Evolutionary conservation across 2,329 filamentous ascomycete species (phyloP), one percentile per base, ranked within the genome.

Genomic region (Gyromitra esculenta): DNA sequence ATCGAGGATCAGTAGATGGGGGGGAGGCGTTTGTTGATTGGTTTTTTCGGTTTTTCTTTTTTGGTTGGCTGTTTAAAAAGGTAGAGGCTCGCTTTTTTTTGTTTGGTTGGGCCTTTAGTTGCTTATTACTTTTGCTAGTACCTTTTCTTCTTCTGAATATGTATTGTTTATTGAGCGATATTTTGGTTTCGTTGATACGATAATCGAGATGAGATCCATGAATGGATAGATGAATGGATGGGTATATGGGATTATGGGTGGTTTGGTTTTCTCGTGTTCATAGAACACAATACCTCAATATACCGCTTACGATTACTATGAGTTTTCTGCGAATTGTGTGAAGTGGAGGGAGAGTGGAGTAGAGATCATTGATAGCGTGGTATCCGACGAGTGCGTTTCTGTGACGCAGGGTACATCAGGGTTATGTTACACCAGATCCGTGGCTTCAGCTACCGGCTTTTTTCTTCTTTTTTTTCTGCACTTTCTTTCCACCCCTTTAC

Each of bases 1-100:
- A 88, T 92, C 0, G 89, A 93, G 83, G 54, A 39, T 15, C 65
- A 43, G 50, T 76, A 68, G 25, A 52, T 50, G 54, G 50, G 50
- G 9, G 9, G 62, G n/a, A 6, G 62, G 45, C 21, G 9, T 31
- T 54, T 54, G 39, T 37, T 4, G 31, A n/a, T 67, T 35, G 18
- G 21, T 59, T 54, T 56, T 41, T 13, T 21, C 11, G 15, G 54
- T 18, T n/a, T 52, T 50, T 43, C 13, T n/a, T 37, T 41, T 43
- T 43, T 48, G 11, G 9, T 6, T 41, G 56, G 18, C 41, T 43
- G 3, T 37, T 15, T 43, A 18, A 35, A 41, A 35, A 37, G 13
- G n/a, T 31, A 21, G 25, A 18, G 41, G 57, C 25, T 54, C 50
- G 62, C 5, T 43, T 60, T 25, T 25, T 60, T 41, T 25, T 21